Evolutionary conservation across 2,329 filamentous ascomycete genomes (phyloP).

Genomic region (Saccharata proteae): DNA sequence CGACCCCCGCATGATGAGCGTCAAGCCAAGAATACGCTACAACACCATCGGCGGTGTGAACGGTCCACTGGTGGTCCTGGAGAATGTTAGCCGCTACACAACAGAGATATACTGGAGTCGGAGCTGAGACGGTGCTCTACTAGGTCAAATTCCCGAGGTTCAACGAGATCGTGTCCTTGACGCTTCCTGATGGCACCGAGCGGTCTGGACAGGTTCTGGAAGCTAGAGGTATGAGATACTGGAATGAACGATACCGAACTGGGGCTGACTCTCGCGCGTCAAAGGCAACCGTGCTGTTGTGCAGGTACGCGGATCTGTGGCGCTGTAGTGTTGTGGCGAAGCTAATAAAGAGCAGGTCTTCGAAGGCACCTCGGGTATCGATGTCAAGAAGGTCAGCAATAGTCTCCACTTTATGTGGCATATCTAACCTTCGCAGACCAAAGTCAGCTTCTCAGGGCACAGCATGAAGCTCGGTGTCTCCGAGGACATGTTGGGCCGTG

Average conservation of each 20-base stretch:
- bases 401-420: conserved; percentile 7
- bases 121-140: conserved; percentile 15
- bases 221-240: conserved; percentile 61
- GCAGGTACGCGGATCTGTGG: conserved; percentile 48
- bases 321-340: not conserved
- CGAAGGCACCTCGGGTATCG: conserved; percentile 91
- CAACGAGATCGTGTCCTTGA: conserved; percentile 96
- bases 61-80: conserved; percentile 91
- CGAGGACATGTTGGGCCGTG: conserved; percentile 97
- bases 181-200: conserved; percentile 87
- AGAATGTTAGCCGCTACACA: conserved; percentile 57
- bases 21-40: conserved; percentile 73
- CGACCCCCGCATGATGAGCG: conserved; percentile 40
- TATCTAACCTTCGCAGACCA: conserved; percentile 50
- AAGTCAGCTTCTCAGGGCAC: conserved; percentile 93
- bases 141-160: conserved; percentile 95
- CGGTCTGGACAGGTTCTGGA: conserved; percentile 93
- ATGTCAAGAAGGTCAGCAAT: conserved; percentile 74
- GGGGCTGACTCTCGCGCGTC: not conserved
- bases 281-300: conserved; percentile 86
- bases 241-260: conserved; percentile 11
- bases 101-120: conserved; percentile 4
- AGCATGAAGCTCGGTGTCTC: conserved; percentile 98
- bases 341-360: conserved; percentile 57
- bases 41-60: conserved; percentile 98